These are phyloP conservation scores for Fusarium multiceps DNA, from an alignment of 2,329 filamentous ascomycete species.

Conservation along the genomic window DNA sequence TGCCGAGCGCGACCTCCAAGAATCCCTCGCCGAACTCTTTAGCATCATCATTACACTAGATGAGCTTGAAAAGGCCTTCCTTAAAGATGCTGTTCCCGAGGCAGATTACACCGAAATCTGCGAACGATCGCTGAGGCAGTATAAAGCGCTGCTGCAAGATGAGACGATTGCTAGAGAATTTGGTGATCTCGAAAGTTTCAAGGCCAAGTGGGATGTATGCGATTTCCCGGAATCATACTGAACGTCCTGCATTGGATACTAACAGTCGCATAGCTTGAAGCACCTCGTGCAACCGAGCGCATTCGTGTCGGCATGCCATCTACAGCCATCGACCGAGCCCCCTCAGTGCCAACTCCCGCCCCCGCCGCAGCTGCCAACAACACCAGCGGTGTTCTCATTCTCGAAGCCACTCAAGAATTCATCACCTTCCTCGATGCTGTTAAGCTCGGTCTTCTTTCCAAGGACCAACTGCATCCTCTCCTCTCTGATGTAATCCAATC, in stretches of 20 bases:
- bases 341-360: constrained; percentile 57
- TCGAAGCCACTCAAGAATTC: constrained; percentile 96
- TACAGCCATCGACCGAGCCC: constrained; percentile 73
- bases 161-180: constrained; percentile 92
- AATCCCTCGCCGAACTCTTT: constrained; percentile 96
- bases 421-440: constrained; percentile 97
- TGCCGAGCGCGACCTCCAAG: constrained; percentile 91
- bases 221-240: no score
- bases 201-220: constrained; percentile 86
- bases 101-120: constrained; percentile 96
- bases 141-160: constrained; percentile 92
- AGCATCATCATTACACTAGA: constrained; percentile 97
- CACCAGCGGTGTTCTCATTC: constrained; percentile 74
- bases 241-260: background rate
- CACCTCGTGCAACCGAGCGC: constrained; percentile 91
- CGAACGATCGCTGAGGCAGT: constrained; percentile 92
- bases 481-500: constrained; percentile 96
- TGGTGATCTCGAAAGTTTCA: constrained; percentile 89
- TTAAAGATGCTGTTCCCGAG: constrained; percentile 94
- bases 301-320: constrained; percentile 92
- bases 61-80: constrained; percentile 93
- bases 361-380: constrained; percentile 57
- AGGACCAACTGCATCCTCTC: constrained; percentile 95
- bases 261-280: constrained; percentile 76
- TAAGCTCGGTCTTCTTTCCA: constrained; percentile 90